Evolutionary conservation across 225 moss, liverwort and hornwort genomes (phyloP).

Genomic region (Ulota crispa): DNA sequence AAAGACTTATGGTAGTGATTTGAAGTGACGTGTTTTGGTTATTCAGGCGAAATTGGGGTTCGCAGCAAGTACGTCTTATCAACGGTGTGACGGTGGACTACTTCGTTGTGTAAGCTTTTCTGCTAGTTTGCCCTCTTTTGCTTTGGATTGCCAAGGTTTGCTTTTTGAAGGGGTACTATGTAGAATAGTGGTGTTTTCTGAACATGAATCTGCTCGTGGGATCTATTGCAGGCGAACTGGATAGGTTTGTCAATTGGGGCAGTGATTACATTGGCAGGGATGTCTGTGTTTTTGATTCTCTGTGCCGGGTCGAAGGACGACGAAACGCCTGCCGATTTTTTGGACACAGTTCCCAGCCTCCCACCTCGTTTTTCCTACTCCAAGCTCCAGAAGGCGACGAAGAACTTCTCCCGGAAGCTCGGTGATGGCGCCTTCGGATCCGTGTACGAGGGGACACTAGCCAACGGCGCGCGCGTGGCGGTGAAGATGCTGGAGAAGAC

Average conservation of each 20-base stretch:
- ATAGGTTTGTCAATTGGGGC: slow-evolving; percentile 18
- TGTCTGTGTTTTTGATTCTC: slow-evolving; percentile 38
- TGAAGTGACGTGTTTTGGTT: background rate
- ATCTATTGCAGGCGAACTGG: slow-evolving; percentile 34
- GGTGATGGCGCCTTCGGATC: slow-evolving; percentile 75
- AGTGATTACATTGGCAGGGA: slow-evolving; percentile 32
- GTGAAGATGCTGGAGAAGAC: slow-evolving; percentile 72
- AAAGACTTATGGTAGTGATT: background rate
- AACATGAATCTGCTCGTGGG: background rate
- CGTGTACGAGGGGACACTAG: slow-evolving; percentile 65
- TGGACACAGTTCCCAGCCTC: slow-evolving; percentile 53
- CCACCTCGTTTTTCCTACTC: slow-evolving; percentile 52
- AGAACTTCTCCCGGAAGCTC: slow-evolving; percentile 55
- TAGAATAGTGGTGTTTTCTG: slow-evolving; percentile 1
- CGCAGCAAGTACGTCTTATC: background rate
- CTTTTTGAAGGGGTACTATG: background rate
- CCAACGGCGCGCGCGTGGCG: slow-evolving; percentile 61
- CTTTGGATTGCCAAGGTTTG: background rate
- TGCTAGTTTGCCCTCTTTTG: background rate
- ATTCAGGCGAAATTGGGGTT: slow-evolving; percentile 31
- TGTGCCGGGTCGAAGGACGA: slow-evolving; percentile 52
- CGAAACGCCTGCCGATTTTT: slow-evolving; percentile 46
- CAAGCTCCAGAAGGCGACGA: slow-evolving; percentile 58
- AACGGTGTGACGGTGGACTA: slow-evolving; percentile 26
- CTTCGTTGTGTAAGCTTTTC: slow-evolving; percentile 37